These are phyloP conservation scores for Elaeis oleifera DNA, from an alignment of 202 grass and related monocot genomes.

Conservation along the genomic window DNA sequence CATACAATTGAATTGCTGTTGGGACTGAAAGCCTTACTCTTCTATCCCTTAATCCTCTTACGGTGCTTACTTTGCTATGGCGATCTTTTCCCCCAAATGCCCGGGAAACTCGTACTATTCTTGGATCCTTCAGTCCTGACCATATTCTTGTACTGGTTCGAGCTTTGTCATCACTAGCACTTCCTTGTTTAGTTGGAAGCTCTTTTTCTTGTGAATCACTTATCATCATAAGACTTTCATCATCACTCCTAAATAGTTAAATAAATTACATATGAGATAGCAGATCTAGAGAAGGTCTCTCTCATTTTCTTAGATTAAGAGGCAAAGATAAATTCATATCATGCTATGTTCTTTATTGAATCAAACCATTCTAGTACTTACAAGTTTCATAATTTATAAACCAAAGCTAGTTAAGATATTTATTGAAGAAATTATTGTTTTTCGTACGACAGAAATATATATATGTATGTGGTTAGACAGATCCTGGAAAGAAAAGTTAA, in stretches of 20 bases:
- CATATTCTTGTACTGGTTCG: constrained; percentile 45
- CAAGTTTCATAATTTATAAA: too few species aligned
- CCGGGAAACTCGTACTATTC: constrained; percentile 91
- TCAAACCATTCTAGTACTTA: too few species aligned
- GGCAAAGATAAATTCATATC: too few species aligned
- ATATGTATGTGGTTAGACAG: too few species aligned
- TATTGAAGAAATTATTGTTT: too few species aligned
- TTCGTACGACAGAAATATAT: too few species aligned
- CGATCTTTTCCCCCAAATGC: constrained; percentile 92
- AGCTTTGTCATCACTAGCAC: background rate
- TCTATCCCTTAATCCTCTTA: constrained; percentile 80
- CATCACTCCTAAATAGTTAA: background rate
- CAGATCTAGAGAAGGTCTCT: too few species aligned
- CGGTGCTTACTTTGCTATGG: constrained; percentile 93
- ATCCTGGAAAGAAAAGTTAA: too few species aligned
- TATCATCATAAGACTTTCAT: constrained; percentile 11
- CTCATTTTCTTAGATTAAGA: too few species aligned
- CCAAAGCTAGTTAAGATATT: too few species aligned
- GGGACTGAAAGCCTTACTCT: constrained; percentile 84
- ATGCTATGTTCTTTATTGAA: too few species aligned
- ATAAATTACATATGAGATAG: too few species aligned
- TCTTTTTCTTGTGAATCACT: constrained; percentile 8
- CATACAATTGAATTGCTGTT: constrained; percentile 95
- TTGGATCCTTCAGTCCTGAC: constrained; percentile 75
- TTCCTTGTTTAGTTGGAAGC: background rate